phyloP scores from a whole-genome alignment of 768 basidiomycete genomes.

The Psilocybe subaeruginosa region DNA sequence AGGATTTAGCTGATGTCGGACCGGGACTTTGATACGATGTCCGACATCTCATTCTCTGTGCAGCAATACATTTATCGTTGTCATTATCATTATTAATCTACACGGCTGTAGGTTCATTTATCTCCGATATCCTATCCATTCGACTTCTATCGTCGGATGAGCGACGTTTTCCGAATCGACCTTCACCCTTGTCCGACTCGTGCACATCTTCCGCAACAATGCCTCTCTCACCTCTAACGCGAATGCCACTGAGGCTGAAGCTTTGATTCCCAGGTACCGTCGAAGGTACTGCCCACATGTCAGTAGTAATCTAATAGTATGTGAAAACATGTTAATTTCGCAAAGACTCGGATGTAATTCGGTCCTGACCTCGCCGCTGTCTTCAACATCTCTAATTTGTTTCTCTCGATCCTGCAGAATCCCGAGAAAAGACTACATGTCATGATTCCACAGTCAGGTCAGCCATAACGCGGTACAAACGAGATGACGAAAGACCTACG shows the following conservation, averaged over 20 bases:
- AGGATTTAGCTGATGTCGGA: too few relatives aligned
- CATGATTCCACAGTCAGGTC: too few relatives aligned
- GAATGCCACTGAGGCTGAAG: constrained; percentile 23
- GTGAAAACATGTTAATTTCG: background rate
- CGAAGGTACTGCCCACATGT: constrained; percentile 5
- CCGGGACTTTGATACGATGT: too few relatives aligned
- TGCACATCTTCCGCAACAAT: background rate
- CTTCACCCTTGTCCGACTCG: background rate
- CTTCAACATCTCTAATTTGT: background rate
- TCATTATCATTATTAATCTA: background rate
- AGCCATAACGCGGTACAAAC: background rate
- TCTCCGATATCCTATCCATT: constrained; percentile 2
- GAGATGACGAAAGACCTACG: constrained; percentile 24
- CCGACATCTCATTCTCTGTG: too few relatives aligned
- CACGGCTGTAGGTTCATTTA: background rate
- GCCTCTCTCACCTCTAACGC: constrained; percentile 19
- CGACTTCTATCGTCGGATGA: background rate
- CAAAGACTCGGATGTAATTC: background rate
- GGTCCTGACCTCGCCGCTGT: background rate
- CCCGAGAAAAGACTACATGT: constrained; percentile 12
- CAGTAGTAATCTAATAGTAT: background rate
- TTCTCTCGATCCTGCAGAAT: constrained; percentile 17
- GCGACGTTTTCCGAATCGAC: background rate
- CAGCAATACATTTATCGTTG: background rate
- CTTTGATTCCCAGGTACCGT: constrained; percentile 10